These are phyloP conservation scores for Globisporangium cystogenes DNA, from an alignment of 352 stramenopile species.

Conservation along the genomic window DNA sequence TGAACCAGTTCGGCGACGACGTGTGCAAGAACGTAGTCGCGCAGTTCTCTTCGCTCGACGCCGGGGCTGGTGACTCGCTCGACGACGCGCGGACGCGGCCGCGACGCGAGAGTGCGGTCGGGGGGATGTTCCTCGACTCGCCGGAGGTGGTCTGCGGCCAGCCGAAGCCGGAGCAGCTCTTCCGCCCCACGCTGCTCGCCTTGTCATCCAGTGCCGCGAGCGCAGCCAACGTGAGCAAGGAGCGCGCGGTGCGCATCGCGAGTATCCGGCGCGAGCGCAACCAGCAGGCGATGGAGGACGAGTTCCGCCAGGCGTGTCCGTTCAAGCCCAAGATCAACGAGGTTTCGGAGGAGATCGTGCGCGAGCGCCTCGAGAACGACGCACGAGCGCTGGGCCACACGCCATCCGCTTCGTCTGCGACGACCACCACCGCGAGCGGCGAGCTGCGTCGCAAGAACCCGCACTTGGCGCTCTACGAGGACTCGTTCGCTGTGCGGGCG, in stretches of 20 bases:
- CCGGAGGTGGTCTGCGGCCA: constrained; percentile 46
- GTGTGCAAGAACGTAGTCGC: constrained; percentile 55
- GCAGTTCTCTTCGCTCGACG: not conserved
- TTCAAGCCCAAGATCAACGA: constrained; percentile 74
- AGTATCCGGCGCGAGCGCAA: constrained; percentile 39
- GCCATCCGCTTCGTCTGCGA: constrained; percentile 5
- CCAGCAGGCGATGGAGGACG: constrained; percentile 51
- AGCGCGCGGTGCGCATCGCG: constrained; percentile 23
- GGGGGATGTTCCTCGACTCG: constrained; percentile 12
- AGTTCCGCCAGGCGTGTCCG: constrained; percentile 59
- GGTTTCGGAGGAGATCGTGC: constrained; percentile 66
- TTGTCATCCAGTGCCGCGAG: constrained; percentile 15
- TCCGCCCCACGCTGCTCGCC: constrained; percentile 59
- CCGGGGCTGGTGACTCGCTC: not conserved
- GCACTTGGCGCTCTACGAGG: constrained; percentile 65
- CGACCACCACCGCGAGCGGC: constrained; percentile 10
- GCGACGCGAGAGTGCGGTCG: constrained; percentile 18
- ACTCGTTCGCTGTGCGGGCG: constrained; percentile 44
- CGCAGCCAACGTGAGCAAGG: constrained; percentile 36
- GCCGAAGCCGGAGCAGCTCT: constrained; percentile 50
- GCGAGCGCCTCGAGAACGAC: constrained; percentile 53
- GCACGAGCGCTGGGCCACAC: constrained; percentile 7
- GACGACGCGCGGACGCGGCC: not conserved
- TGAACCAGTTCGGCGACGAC: constrained; percentile 51
- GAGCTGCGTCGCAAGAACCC: constrained; percentile 38